Evolutionary conservation across 2,329 filamentous ascomycete species (phyloP).

Genomic region (Elsinoe perseae): DNA sequence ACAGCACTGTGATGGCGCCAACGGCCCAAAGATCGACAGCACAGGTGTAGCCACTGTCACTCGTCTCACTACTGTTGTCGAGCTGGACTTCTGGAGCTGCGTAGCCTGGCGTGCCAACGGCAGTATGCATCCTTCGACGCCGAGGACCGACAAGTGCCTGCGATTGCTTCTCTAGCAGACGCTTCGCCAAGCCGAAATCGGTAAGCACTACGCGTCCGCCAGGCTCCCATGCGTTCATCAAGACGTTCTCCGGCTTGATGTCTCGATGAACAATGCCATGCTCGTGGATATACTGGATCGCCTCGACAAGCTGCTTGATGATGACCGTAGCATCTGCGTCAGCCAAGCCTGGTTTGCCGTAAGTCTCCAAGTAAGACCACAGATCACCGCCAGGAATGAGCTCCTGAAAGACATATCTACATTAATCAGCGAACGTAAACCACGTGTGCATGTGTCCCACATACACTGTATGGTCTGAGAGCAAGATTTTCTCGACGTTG

Average conservation of each 20-base stretch:
- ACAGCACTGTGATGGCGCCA: constrained; percentile 46
- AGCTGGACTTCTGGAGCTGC: constrained; percentile 47
- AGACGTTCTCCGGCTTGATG: constrained; percentile 53
- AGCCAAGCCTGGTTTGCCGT: constrained; percentile 36
- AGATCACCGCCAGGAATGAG: constrained; percentile 54
- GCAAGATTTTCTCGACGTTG: constrained; percentile 49
- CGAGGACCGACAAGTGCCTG: constrained; percentile 2
- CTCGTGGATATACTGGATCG: constrained; percentile 51
- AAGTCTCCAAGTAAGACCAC: constrained; percentile 50
- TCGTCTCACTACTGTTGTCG: not conserved
- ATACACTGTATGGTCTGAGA: constrained; percentile 45
- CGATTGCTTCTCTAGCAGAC: constrained; percentile 25
- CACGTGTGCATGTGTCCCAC: constrained; percentile 19
- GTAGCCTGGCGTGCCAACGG: constrained; percentile 51
- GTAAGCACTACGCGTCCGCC: constrained; percentile 50
- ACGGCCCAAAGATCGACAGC: constrained; percentile 56
- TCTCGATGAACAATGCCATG: constrained; percentile 53
- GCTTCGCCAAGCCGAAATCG: constrained; percentile 52
- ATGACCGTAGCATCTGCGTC: constrained; percentile 49
- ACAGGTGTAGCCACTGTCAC: constrained; percentile 44
- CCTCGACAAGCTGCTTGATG: constrained; percentile 48
- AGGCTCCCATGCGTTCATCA: constrained; percentile 47
- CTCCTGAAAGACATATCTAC: constrained; percentile 55
- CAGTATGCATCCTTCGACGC: constrained; percentile 44
- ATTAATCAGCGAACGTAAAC: not conserved